Evolutionary conservation across 2,329 filamentous ascomycete species (phyloP), one percentile per base, ranked within the genome.

Genomic region (Neonectria coccinea): DNA sequence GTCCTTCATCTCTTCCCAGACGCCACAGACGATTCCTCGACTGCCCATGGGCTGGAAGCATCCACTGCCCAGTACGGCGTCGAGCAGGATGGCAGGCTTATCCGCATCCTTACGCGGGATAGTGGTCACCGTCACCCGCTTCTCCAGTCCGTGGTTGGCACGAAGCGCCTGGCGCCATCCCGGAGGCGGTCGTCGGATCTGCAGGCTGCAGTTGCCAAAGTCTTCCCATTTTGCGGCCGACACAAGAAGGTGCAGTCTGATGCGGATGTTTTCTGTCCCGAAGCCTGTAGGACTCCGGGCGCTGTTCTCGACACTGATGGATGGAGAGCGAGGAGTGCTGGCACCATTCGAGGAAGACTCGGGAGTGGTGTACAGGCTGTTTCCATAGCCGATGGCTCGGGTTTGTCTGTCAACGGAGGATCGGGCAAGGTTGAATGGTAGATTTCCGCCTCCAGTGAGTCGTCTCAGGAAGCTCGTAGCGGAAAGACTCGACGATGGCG

Each of bases 201-300:
- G 93, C 64, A 99, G 82, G 41, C 89, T 85, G 65, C 94, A 97
- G 71, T 92, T 90, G 68, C 96, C 95, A 82, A 94, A 89, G 76
- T 98, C 94, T 66, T 93, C 90, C 96, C 96, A 99, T 76, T 95
- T 95, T 54, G 89, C 89, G 12, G 88, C 84, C 1, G 87, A 84
- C 64, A 94, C 91, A 54, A 95, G 89, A 53, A 92, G 84, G 77
- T 98, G 97, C 12, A 98, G 86, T 39, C 94, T 87, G 71, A 97
- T 92, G 71, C 94, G 94, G 56, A 95, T 89, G 73, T 96, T 94
- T 25, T 80, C 79, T 6, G 69, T 68, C 59, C 90, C 90, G 62
- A 93, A 89, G 58, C 90, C 91, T 22, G 90, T 79, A 20, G 89
- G 84, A 58, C 82, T 81, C 50, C 84, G 84, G 6, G 81, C 82